Base-by-base conservation (phyloP, 306 rosid species). In the Urtica urens region DNA sequence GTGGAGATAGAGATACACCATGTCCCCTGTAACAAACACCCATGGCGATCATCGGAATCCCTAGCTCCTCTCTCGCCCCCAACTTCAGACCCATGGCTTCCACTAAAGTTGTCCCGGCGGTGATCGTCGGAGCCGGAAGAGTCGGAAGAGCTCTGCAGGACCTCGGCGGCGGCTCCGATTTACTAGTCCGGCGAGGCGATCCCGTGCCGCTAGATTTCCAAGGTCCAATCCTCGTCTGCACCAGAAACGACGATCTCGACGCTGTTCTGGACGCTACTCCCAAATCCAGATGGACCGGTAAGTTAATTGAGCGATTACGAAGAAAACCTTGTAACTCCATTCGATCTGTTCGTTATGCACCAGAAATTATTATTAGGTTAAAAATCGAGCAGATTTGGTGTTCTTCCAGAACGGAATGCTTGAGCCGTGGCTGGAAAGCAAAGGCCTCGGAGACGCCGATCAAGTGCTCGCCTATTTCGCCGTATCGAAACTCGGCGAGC, bases 401-500 rank as follows among this genome's bases (percentile, higher is more conserved):
- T 90, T 90, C 79, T 73, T 85, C 81, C 99, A 90, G 87, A 85
- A 85, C 53, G 99, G 99, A 50, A 90, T 90, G 95, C 67, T 90
- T 75, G 99, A 90, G 60, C 92, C 94, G 0, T 85, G 95, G 95
- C 68, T 83, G 33, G 68, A 79, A 71, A 79, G 79, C 61, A 81
- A 79, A 67, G 92, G 85, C n/a, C 73, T 90, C 48, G 58, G 21
- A 37, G 78, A 81, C 40, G 87, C 75, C 1, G 57, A 77, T 55
- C 99, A 90, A 71, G 92, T 90, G 11, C 73, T 90, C 63, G 95
- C 99, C 0, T 85, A 90, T 62, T 90, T 90, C 61, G 99, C 99
- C 3, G 75, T 90, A 46, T 79, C 99, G 14, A 81, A 90, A 72
- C 72, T 85, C 28, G 99, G 99, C 49, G 99, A 85, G 47, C 27